A percentile compares a stretch with the other conserved stretches of the same genome.
These are phyloP conservation scores for Nitzschia palea DNA, from an alignment of 108 stramenopile species.

Conservation along the genomic window DNA sequence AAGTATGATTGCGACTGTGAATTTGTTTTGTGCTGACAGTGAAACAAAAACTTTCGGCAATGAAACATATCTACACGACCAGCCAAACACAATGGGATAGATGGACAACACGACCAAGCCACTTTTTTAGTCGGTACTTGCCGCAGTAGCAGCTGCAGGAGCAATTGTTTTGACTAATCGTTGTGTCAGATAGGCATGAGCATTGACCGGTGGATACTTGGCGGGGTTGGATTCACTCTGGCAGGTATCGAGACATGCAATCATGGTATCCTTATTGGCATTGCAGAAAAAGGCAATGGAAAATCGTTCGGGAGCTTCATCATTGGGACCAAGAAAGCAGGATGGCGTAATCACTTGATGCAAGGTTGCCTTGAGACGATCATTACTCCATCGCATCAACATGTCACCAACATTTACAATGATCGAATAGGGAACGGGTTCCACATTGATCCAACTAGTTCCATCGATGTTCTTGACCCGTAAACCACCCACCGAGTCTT, in stretches of 20 bases:
- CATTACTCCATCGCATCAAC: conserved; percentile 43
- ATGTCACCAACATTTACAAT: conserved; percentile 44
- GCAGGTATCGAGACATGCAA: conserved; percentile 21
- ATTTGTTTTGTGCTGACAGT: too few species aligned
- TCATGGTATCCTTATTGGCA: conserved; percentile 34
- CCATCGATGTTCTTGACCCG: conserved; percentile 46
- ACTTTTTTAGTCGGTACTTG: too few species aligned
- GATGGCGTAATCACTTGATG: conserved; percentile 26
- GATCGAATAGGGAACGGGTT: conserved; percentile 36
- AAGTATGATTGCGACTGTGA: too few species aligned
- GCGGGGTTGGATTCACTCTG: not conserved
- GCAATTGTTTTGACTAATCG: conserved; percentile 32
- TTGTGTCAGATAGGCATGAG: conserved; percentile 41
- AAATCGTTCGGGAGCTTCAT: conserved; percentile 29
- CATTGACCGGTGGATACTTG: conserved; percentile 28
- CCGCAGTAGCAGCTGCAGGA: too few species aligned
- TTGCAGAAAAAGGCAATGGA: conserved; percentile 54
- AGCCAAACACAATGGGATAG: too few species aligned
- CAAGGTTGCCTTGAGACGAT: conserved; percentile 27
- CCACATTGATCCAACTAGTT: conserved; percentile 51
- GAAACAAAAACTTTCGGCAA: too few species aligned
- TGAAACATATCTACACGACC: too few species aligned
- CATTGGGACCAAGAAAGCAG: not conserved
- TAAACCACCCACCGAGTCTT: conserved; percentile 60
- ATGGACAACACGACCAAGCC: too few species aligned